A percentile compares a stretch with the other conserved stretches of the same genome.
phyloP scores from a whole-genome alignment of 352 stramenopile species.

The Pythium aquatile region DNA sequence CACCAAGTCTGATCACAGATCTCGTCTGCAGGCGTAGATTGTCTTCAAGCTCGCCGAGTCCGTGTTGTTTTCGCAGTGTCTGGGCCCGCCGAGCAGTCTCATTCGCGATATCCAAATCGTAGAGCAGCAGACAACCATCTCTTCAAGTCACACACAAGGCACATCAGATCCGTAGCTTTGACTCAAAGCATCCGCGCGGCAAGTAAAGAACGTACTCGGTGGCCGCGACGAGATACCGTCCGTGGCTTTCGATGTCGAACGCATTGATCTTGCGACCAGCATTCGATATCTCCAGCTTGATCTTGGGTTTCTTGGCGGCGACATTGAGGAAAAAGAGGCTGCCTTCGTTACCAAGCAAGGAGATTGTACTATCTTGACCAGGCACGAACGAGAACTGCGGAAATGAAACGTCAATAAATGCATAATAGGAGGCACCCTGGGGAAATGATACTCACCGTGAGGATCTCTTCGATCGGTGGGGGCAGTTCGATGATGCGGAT shows the following conservation, averaged over 20 bases:
- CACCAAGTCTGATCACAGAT: conserved; percentile 30
- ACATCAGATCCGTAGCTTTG: too few relatives aligned
- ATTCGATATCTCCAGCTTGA: conserved; percentile 71
- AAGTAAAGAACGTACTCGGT: conserved; percentile 44
- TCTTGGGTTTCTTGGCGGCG: conserved; percentile 59
- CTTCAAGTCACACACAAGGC: conserved; percentile 28
- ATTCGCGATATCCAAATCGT: conserved; percentile 76
- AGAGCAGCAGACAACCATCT: conserved; percentile 75
- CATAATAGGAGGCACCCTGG: not conserved
- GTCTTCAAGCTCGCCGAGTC: conserved; percentile 42
- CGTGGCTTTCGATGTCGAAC: conserved; percentile 74
- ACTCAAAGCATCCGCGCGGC: too few relatives aligned
- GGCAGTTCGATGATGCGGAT: conserved; percentile 84
- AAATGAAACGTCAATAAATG: not conserved
- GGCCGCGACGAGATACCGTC: conserved; percentile 58
- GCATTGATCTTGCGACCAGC: conserved; percentile 46
- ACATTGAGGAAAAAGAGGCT: conserved; percentile 76
- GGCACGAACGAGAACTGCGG: conserved; percentile 68
- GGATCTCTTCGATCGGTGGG: conserved; percentile 60
- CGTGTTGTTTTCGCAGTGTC: conserved; percentile 37
- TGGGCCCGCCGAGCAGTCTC: conserved; percentile 51
- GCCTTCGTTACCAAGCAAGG: conserved; percentile 67
- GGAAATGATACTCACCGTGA: conserved; percentile 38
- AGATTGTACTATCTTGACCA: conserved; percentile 51
- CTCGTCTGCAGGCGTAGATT: conserved; percentile 38